Base-by-base conservation (phyloP, 1,139 yeast genomes). In the Lodderomyces elongisporus region DNA sequence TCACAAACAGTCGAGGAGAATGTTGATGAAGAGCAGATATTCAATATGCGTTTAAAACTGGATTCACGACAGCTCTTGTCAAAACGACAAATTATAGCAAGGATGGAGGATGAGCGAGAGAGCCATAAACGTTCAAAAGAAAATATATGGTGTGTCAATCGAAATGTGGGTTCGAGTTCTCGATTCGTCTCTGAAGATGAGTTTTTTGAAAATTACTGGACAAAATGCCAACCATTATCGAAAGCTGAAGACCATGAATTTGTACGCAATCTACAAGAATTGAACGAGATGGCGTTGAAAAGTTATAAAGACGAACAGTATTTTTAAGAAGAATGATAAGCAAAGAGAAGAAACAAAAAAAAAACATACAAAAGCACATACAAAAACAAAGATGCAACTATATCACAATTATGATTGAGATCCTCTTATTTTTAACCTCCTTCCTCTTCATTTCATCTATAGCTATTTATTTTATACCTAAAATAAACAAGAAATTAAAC, bases 81-180 rank as follows among this genome's bases (percentile, higher is more conserved):
- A 2, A 68, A 67, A 36, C 68, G 72, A 31, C 82, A 81, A 44
- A 77, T 83, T 10, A 52, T 83, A n/a, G 64, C 74, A 25, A 63
- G 95, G 39, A 84, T 87, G 77, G 95, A 87, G 51, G 91, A 83
- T 41, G 95, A 87, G 52, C 62, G 95, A 44, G 96, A 87, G 52
- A 65, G 91, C 6, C 87, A 83, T 45, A 87, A 87, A 51, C 69
- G 84, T 39, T 74, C 82, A 12, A 84, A 85, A 46, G 95, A 87
- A 49, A 72, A 67, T 16, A 61, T 79, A 22, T 85, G 95, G 94
- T 73, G 77, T 10, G 77, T 82, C 0, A 67, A 67, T 18, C 53
- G 84, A 39, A 70, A 72, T 13, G n/a, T n/a, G n/a, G n/a, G n/a
- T n/a, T 62, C 63, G 35, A 64, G 62, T 4, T 32, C 54, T 1